Conservation (phyloP, 345 rosid species). For the Schrenkiella parvula region DNA sequence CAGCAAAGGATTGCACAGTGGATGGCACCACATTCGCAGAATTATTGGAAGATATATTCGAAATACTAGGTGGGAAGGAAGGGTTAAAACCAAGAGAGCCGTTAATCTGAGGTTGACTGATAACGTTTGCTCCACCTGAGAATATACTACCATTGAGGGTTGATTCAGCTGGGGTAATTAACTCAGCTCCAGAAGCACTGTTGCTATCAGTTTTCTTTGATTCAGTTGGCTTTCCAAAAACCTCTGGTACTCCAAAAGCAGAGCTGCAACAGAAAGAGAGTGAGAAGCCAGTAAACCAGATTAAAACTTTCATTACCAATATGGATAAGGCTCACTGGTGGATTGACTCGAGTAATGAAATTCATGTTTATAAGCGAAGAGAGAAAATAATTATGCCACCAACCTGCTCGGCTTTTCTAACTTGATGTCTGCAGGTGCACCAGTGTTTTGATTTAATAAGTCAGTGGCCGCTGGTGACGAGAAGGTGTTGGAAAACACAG, state of each 20-base stretch:
- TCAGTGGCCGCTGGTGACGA: conserved; percentile 7
- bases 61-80: conserved; percentile 27
- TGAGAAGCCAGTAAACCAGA: conserved; percentile 12
- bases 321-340: conserved; percentile 12
- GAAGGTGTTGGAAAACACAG: conserved; percentile 15
- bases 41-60: conserved; percentile 29
- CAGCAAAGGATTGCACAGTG: conserved; percentile 19
- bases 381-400: conserved; percentile 16
- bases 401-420: conserved; percentile 29
- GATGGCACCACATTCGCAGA: conserved; percentile 31
- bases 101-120: conserved; percentile 36
- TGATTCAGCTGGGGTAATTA: conserved; percentile 34
- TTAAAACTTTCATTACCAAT: conserved; percentile 29
- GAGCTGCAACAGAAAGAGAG: conserved; percentile 46
- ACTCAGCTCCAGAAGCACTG: conserved; percentile 32
- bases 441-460: conserved; percentile 4
- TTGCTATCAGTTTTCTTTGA: conserved; percentile 33
- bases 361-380: neutral
- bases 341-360: conserved; percentile 6
- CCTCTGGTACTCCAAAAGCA: conserved; percentile 35
- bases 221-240: conserved; percentile 37
- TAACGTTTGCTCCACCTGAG: conserved; percentile 35
- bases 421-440: conserved; percentile 25
- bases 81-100: conserved; percentile 41
- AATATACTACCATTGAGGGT: conserved; percentile 41